Percentiles rank a stretch among this genome's conserved stretches.
phyloP scores from a whole-genome alignment of 805 yeast genomes.

The Candida jianshihensis region DNA sequence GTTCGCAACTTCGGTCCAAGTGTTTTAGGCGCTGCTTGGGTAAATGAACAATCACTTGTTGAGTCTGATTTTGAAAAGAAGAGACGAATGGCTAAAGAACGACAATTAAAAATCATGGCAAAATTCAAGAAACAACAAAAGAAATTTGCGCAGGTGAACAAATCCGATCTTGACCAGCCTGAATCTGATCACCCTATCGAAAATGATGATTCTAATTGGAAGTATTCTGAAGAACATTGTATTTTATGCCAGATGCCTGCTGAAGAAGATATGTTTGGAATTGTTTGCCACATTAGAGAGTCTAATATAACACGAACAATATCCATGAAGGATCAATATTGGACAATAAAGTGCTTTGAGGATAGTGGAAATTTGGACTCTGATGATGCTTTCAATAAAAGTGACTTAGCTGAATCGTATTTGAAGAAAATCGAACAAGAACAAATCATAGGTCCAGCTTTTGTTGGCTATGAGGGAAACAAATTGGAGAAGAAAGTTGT shows the following conservation, averaged over 20 bases:
- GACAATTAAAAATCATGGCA: conserved; percentile 66
- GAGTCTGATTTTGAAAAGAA: conserved; percentile 44
- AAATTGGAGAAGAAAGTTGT: conserved; percentile 10
- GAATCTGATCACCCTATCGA: too few species aligned
- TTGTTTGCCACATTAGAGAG: conserved; percentile 54
- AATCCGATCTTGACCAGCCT: conserved; percentile 25
- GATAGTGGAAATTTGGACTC: conserved; percentile 25
- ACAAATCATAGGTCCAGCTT: conserved; percentile 65
- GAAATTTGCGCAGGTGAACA: conserved; percentile 55
- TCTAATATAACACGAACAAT: conserved; percentile 55
- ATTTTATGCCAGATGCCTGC: conserved; percentile 76
- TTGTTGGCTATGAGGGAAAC: conserved; percentile 32
- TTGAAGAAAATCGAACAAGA: conserved; percentile 31
- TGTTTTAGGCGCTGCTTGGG: conserved; percentile 5
- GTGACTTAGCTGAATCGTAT: conserved; percentile 18
- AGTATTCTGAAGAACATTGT: conserved; percentile 68
- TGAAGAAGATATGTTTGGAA: conserved; percentile 64
- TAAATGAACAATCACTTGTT: neutral
- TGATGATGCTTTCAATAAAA: too few species aligned
- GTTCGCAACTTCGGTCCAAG: conserved; percentile 27
- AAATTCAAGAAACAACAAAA: conserved; percentile 76
- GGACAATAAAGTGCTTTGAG: conserved; percentile 59
- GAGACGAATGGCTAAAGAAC: conserved; percentile 60
- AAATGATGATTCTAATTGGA: conserved; percentile 42
- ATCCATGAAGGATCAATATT: conserved; percentile 56